Base-by-base conservation (phyloP, 495 filamentous ascomycete species). In the Penicillium chermesinum region DNA sequence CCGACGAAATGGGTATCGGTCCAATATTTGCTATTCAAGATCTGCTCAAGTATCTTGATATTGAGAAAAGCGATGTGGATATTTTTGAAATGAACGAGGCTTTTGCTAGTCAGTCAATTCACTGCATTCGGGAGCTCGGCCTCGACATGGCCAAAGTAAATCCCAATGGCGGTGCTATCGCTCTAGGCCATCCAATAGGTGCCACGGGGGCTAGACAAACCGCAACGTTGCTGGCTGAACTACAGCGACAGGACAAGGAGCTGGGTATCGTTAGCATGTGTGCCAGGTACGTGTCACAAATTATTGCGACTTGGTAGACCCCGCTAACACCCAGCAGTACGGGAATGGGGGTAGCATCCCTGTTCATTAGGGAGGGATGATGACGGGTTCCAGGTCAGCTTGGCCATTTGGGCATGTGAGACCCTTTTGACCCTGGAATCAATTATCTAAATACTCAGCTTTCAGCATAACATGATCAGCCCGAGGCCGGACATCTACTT, bases 31-130 rank as follows among this genome's bases (percentile, higher is more conserved):
- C 88, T 1, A 89, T 96, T 33, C 90, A 89, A 18, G 87, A 84
- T 61, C 73, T 95, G 35, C 69, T 95, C 14, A 60, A 75, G 38
- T 74, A 77, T 46, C 74, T 85, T 8, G 88, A 82, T 14, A 50
- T 95, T 32, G 57, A 58, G 38, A 80, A 71, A 4, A 67, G 71
- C 8, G 88, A 96, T 40, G 83, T 96, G 0, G 79, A 84, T 7
- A 70, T 91, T 14, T 96, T 89, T 89, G 91, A 96, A 75, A 84
- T 96, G 63, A 96, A 96, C 66, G 91, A 96, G 76, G 90, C 91
- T 17, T 96, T 95, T 69, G 91, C 91, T 3, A 86, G 84, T 44
- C 91, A 96, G 71, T 83, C 87, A 10, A 62, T 96, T 7, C 87
- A 94, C 70, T 91, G 85, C 58, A 63, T 88, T 30, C 70, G 87